These are phyloP conservation scores for Dendrobium officinale DNA, from an alignment of 106 monocot genomes.

Conservation along the genomic window DNA sequence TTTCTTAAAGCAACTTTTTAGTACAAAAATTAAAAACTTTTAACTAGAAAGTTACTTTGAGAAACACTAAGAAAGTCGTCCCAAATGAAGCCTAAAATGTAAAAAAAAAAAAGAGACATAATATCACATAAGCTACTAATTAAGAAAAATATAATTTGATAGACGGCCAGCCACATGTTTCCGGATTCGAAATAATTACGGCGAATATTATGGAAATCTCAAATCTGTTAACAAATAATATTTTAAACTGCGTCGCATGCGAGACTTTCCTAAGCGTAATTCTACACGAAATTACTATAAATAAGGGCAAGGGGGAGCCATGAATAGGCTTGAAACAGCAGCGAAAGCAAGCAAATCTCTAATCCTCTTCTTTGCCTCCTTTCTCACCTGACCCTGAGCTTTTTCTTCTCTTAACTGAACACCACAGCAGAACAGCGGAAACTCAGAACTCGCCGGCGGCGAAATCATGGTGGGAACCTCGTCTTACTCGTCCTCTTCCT, in stretches of 20 bases:
- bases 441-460: not conserved
- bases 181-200: too few relatives aligned
- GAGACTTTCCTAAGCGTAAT: not conserved
- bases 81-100: too few relatives aligned
- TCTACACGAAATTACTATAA: constrained; percentile 18
- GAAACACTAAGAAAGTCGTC: too few relatives aligned
- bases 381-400: not conserved
- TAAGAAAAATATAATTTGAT: too few relatives aligned
- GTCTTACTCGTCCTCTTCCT: constrained; percentile 37
- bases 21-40: too few relatives aligned
- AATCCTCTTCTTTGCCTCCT: not conserved
- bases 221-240: not conserved
- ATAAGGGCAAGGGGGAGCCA: constrained; percentile 4
- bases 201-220: too few relatives aligned
- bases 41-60: too few relatives aligned
- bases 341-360: constrained; percentile 20
- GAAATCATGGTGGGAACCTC: constrained; percentile 34
- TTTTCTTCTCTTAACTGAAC: not conserved
- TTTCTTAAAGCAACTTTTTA: too few relatives aligned
- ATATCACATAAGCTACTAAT: too few relatives aligned
- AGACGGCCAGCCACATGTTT: too few relatives aligned
- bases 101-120: too few relatives aligned
- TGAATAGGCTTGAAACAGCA: constrained; percentile 31
- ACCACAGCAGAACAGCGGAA: not conserved
- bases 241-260: not conserved